These are phyloP conservation scores for Umbelopsis isabellina DNA, from an alignment of 192 early-diverging fungal species.

Conservation along the genomic window DNA sequence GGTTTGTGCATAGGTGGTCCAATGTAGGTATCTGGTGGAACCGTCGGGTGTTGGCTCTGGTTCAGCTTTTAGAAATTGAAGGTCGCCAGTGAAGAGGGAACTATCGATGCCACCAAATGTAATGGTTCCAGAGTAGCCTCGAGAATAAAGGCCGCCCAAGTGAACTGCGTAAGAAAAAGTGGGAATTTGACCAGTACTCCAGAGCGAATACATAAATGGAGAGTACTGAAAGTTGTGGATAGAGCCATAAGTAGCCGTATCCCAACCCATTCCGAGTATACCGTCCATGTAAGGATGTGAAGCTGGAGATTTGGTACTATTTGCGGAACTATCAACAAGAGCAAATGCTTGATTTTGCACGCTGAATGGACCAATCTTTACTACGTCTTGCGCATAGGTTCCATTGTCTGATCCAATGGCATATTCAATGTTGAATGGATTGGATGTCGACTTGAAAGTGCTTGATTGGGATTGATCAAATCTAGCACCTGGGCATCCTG, in stretches of 20 bases:
- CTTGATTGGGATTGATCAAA: conserved; percentile 28
- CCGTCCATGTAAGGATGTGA: conserved; percentile 20
- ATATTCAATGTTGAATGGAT: conserved; percentile 33
- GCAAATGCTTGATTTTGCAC: conserved; percentile 35
- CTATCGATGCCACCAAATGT: conserved; percentile 12
- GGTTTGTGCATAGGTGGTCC: not conserved
- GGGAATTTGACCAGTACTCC: not conserved
- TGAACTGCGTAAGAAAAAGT: not conserved
- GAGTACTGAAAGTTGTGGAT: not conserved
- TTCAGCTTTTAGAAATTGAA: not conserved
- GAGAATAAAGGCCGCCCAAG: not conserved
- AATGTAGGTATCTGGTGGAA: not conserved
- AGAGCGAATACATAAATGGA: conserved; percentile 4
- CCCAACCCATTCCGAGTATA: conserved; percentile 34
- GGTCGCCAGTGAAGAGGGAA: not conserved
- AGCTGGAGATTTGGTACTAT: conserved; percentile 9
- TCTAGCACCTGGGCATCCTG: conserved; percentile 20
- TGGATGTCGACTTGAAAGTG: conserved; percentile 21
- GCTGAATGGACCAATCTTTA: conserved; percentile 21
- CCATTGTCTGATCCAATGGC: conserved; percentile 40
- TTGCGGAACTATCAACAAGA: conserved; percentile 15
- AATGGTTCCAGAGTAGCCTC: not conserved
- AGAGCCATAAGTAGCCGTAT: not conserved
- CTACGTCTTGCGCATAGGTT: conserved; percentile 31
- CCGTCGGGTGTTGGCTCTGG: not conserved